phyloP scores from a whole-genome alignment of 352 stramenopile species.

The Globisporangium irregulare region DNA sequence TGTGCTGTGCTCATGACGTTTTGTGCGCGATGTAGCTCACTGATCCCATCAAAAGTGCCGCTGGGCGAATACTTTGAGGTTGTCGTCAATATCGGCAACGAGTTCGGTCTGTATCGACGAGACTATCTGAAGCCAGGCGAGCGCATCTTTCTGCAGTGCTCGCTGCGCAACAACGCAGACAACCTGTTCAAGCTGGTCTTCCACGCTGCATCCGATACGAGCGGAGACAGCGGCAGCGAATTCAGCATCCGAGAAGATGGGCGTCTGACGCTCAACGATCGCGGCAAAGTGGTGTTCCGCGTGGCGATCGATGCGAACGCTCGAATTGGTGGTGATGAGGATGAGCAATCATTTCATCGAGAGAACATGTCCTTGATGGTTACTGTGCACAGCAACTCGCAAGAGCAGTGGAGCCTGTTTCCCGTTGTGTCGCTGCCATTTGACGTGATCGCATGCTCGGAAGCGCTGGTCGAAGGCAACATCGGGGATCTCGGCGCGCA shows the following conservation, averaged over 20 bases:
- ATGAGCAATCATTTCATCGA: neutral
- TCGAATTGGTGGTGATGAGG: no score
- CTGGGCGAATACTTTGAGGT: slow-evolving; percentile 59
- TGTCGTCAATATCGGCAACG: slow-evolving; percentile 74
- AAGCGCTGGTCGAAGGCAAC: slow-evolving; percentile 19
- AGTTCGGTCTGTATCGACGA: slow-evolving; percentile 77
- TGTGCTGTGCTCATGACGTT: neutral
- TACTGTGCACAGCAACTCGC: slow-evolving; percentile 30
- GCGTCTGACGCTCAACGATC: slow-evolving; percentile 48
- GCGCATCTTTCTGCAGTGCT: slow-evolving; percentile 46
- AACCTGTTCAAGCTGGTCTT: slow-evolving; percentile 30
- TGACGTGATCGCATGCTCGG: slow-evolving; percentile 19
- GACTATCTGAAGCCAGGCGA: slow-evolving; percentile 42
- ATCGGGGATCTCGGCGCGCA: slow-evolving; percentile 52
- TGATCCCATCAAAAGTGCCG: slow-evolving; percentile 53
- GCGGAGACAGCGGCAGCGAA: slow-evolving; percentile 14
- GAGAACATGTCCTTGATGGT: slow-evolving; percentile 40
- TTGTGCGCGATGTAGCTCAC: slow-evolving; percentile 31
- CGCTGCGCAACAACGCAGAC: slow-evolving; percentile 35
- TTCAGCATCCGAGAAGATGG: slow-evolving; percentile 22
- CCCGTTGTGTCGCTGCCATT: slow-evolving; percentile 69
- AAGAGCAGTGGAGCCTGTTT: slow-evolving; percentile 49
- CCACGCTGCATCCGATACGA: slow-evolving; percentile 7
- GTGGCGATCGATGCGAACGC: slow-evolving; percentile 28
- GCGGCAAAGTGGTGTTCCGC: slow-evolving; percentile 54